Base-by-base conservation (phyloP, 2,329 filamentous ascomycete genomes). In the Colletotrichum limetticola region DNA sequence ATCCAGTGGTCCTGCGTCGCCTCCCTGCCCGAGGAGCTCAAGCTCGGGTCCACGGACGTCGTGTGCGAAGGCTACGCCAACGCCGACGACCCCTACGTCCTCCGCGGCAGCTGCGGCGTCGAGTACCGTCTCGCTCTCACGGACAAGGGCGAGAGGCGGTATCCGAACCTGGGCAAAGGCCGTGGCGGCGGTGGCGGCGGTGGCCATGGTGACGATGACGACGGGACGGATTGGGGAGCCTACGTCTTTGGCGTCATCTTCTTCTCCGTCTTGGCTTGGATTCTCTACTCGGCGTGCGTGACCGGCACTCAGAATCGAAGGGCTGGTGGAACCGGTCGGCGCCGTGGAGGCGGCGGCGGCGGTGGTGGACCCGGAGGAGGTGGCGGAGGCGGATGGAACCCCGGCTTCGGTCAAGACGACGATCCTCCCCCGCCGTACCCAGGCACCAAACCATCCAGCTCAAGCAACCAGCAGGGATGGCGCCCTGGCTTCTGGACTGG, bases 51-150 rank as follows among this genome's bases (percentile, higher is more conserved):
- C 74, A 98, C 96, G 12, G 95, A 98, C 74, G 96, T 98, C 68
- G 86, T 95, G 12, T 99, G 97, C 82, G 96, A 99, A 80, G 96
- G 97, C 12, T 98, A 98, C 83, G 86, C 89, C 71, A 87, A 85
- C 16, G 83, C 92, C 0, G 90, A 96, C 59, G 97, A 98, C 81
- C 91, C 91, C 0, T 97, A 95, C 81, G 89, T 98, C n/a, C 85
- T 98, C 66, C 95, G 94, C 78, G 97, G 97, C 26, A 97, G 94
- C 81, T 98, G 96, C 83, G 97, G 93, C 16, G 95, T 98, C 28
- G 94, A 98, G 83, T 98, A 98, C 82, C 88, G 92, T 16, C 83
- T 98, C 7, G 82, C 93, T 0, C 85, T 98, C 65, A 98, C 95
- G 1, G 91, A 92, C 12, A 86, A 88, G 74, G 97, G 97, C 3